Conservation (phyloP, 1,284 basidiomycete genomes). For the Cutaneotrichosporon dermatis region DNA sequence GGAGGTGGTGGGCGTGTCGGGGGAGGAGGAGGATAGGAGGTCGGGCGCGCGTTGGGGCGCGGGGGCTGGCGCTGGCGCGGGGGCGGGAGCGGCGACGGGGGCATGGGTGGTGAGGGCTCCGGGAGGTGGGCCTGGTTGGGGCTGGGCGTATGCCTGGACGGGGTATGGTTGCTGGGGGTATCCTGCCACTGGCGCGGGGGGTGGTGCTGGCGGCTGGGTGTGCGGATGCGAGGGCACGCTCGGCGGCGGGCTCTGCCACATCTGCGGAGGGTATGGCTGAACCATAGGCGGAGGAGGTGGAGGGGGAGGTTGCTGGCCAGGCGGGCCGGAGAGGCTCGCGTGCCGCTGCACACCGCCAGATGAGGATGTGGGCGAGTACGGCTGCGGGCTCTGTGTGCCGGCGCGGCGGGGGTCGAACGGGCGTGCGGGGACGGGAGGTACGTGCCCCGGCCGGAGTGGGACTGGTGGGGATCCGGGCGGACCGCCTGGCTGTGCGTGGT, state of each 20-base stretch:
- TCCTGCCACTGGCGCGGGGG: conserved; percentile 1
- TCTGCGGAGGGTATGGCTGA: conserved; percentile 6
- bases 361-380: background rate
- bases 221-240: background rate
- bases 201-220: conserved; percentile 10
- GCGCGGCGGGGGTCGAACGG: conserved; percentile 4
- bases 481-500: background rate
- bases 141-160: background rate
- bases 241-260: background rate
- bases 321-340: background rate
- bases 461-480: conserved; percentile 25
- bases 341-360: background rate
- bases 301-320: conserved; percentile 2
- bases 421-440: conserved; percentile 19
- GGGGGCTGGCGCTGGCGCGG: no score
- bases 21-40: conserved; percentile 36
- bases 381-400: background rate
- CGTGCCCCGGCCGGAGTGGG: conserved; percentile 19
- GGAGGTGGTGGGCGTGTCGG: conserved; percentile 38
- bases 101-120: no score
- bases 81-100: conserved; percentile 2
- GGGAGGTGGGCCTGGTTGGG: conserved; percentile 1
- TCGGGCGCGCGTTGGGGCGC: conserved; percentile 16
- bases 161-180: background rate
- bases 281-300: background rate